Conservation (phyloP, 2,329 filamentous ascomycete genomes). For the Leptographium wingfieldii region DNA sequence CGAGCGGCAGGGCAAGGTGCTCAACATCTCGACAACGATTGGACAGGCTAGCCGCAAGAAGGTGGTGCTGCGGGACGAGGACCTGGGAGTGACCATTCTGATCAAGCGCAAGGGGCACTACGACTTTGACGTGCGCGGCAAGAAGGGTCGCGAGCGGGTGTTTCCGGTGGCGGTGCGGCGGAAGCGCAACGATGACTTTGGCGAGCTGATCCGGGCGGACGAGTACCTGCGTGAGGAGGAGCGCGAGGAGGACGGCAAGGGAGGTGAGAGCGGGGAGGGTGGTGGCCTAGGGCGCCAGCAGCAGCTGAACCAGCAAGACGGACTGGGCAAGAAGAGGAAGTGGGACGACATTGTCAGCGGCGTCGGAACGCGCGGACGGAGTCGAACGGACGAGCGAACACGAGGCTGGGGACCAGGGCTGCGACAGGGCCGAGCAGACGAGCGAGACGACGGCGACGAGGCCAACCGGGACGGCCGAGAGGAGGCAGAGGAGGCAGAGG, state of each 20-base stretch:
- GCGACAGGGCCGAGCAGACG: not conserved
- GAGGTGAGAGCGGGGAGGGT: slow-evolving; percentile 36
- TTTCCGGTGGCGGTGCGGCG: slow-evolving; percentile 77
- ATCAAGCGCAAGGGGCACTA: slow-evolving; percentile 82
- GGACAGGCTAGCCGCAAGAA: slow-evolving; percentile 78
- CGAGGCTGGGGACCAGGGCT: not conserved
- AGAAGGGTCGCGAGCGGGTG: slow-evolving; percentile 83
- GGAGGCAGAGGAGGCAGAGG: slow-evolving; percentile 25
- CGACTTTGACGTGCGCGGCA: slow-evolving; percentile 83
- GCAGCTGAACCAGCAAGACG: slow-evolving; percentile 14
- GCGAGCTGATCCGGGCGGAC: slow-evolving; percentile 84
- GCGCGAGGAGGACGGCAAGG: slow-evolving; percentile 55
- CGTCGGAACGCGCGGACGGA: not conserved
- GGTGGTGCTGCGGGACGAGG: slow-evolving; percentile 73
- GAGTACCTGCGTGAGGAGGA: slow-evolving; percentile 91
- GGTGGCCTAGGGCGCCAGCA: not conserved
- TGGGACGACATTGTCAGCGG: slow-evolving; percentile 62
- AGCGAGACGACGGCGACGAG: not conserved
- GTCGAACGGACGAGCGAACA: not conserved
- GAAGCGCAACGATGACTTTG: slow-evolving; percentile 78
- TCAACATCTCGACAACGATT: slow-evolving; percentile 78
- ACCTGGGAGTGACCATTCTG: slow-evolving; percentile 82
- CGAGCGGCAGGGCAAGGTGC: slow-evolving; percentile 79
- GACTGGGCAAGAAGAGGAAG: slow-evolving; percentile 77
- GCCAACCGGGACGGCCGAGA: not conserved